Evolutionary conservation across 1,284 basidiomycete genomes (phyloP).

Genomic region (Fomitopsis palustris): DNA sequence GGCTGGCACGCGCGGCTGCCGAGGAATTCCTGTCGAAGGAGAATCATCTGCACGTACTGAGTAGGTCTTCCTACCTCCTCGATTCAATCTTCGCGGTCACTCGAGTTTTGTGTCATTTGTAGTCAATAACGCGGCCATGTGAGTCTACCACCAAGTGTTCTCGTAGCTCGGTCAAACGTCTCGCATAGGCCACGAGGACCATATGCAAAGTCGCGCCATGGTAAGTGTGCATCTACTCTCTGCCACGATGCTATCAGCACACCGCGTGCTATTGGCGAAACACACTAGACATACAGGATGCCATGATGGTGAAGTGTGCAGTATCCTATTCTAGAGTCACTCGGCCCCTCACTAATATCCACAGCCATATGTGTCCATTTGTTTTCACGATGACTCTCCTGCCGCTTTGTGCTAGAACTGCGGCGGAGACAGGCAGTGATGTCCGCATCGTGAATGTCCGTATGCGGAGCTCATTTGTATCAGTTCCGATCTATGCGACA

Average conservation of each 20-base stretch:
- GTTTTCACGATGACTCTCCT: slow-evolving; percentile 47
- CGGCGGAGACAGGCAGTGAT: slow-evolving; percentile 40
- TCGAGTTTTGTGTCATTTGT: not conserved
- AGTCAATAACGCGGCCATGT: slow-evolving; percentile 54
- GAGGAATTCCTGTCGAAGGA: slow-evolving; percentile 44
- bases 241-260: not conserved
- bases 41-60: slow-evolving; percentile 44
- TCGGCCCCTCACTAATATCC: not conserved
- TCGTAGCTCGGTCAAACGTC: not conserved
- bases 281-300: slow-evolving; percentile 27
- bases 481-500: slow-evolving; percentile 8
- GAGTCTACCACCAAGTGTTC: slow-evolving; percentile 11
- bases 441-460: slow-evolving; percentile 50
- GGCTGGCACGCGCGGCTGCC: slow-evolving; percentile 41
- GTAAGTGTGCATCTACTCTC: slow-evolving; percentile 13
- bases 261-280: not conserved
- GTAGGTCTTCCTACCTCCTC: slow-evolving; percentile 9
- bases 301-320: slow-evolving; percentile 42
- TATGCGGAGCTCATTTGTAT: slow-evolving; percentile 3
- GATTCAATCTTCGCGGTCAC: not conserved
- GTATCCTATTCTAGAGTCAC: not conserved
- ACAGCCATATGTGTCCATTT: slow-evolving; percentile 45
- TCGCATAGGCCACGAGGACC: slow-evolving; percentile 23
- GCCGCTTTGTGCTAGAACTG: slow-evolving; percentile 44
- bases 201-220: slow-evolving; percentile 30